Percentiles rank a stretch among this genome's conserved stretches.
Conservation (phyloP, 306 rosid species). For the Trifolium repens region DNA sequence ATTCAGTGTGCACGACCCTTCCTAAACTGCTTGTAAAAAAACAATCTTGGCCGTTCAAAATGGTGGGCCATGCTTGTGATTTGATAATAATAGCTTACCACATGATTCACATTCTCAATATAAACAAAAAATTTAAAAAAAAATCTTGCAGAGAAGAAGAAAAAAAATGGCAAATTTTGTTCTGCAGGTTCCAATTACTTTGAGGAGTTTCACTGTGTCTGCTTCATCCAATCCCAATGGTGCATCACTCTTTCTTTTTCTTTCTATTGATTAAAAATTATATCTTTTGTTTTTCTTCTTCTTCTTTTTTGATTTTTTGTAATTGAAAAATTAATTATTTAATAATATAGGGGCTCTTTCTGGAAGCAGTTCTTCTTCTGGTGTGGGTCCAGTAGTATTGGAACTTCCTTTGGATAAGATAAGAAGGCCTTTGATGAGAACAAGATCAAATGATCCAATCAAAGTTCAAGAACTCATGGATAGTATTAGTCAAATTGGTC, state of each 20-base stretch:
- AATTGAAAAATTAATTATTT: not conserved
- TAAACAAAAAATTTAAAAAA: not conserved
- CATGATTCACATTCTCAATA: constrained; percentile 22
- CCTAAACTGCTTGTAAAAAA: not conserved
- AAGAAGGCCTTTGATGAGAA: constrained; percentile 86
- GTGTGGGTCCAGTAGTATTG: constrained; percentile 78
- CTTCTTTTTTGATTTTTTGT: too few relatives aligned
- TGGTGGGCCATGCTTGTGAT: constrained; percentile 40
- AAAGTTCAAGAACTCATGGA: constrained; percentile 88
- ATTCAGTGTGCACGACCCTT: constrained; percentile 18
- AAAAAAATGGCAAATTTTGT: constrained; percentile 71
- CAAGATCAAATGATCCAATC: constrained; percentile 74
- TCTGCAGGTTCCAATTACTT: constrained; percentile 60
- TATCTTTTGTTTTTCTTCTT: not conserved
- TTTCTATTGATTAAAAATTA: constrained; percentile 1
- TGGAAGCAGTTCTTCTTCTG: constrained; percentile 51
- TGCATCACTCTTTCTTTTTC: constrained; percentile 12
- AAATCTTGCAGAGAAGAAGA: not conserved
- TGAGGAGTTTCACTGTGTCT: constrained; percentile 65
- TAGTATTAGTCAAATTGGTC: constrained; percentile 84
- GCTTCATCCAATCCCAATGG: constrained; percentile 83
- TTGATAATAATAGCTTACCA: not conserved
- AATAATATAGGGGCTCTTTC: constrained; percentile 59
- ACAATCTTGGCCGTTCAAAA: constrained; percentile 49
- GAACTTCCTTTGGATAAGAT: constrained; percentile 96